Evolutionary conservation across 306 rosid species (phyloP), one percentile per base, ranked within the genome.

Genomic region (Sindora glabra): DNA sequence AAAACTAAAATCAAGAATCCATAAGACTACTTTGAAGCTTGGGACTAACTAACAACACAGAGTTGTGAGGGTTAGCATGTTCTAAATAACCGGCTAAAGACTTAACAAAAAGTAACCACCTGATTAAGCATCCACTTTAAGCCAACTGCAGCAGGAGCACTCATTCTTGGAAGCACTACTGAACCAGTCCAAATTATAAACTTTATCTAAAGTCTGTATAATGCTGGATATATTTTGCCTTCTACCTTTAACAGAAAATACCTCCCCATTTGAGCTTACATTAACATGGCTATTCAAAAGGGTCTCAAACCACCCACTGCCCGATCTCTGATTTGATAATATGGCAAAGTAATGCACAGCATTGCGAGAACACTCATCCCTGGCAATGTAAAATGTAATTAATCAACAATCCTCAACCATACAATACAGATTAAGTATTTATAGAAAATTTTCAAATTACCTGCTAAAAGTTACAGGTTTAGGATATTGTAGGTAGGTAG

Each of bases 121-220:
- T 92, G 99, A 77, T 92, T 92, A 68, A 92, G 87, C 99, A 92
- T 92, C 99, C 99, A 92, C 90, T 92, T 92, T 69, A 92, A 84
- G 76, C 99, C 99, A 70, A 79, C 79, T 47, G 99, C 96, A 1
- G 97, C 95, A 47, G 96, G n/a, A 81, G 68, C 99, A 92, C 27
- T 86, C 84, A 41, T 89, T 89, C 83, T 89, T 92, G 40, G 99
- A 89, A 75, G 99, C 94, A 77, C 99, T 92, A 73, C 74, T 92
- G 71, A 74, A 56, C 96, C 99, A 92, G 65, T 92, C 96, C 78
- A 92, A 77, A 77, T 82, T 86, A 75, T 86, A 89, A 65, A 92
- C 90, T 71, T 56, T 78, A 74, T 92, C 95, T 45, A 89, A 73
- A 71, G 88, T 86, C 68, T 77, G 83, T 29, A 84, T 60, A 60